Conservation (phyloP, 208 protist genomes). For the Leishmania arabica region DNA sequence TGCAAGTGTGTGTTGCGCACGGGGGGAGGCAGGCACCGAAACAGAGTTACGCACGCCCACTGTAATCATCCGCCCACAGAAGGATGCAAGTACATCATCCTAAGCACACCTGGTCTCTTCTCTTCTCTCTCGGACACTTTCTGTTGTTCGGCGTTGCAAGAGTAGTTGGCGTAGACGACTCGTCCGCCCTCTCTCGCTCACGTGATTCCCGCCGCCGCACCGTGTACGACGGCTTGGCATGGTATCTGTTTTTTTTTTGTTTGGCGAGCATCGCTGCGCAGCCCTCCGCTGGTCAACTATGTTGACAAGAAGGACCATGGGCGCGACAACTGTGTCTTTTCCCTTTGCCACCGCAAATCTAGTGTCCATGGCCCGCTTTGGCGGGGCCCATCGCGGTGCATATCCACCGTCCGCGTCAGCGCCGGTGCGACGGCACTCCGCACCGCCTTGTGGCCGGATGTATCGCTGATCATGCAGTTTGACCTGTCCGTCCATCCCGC, state of each 20-base stretch:
- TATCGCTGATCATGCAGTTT: not conserved
- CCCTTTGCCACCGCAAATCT: constrained; percentile 10
- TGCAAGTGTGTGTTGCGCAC: not conserved
- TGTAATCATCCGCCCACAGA: not conserved
- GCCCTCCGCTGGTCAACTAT: too few relatives aligned
- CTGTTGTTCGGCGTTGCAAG: constrained; percentile 10
- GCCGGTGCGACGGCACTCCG: not conserved
- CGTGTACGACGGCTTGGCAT: constrained; percentile 43
- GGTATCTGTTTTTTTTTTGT: not conserved
- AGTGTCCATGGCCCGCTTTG: constrained; percentile 36
- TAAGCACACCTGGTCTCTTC: not conserved
- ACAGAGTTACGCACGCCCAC: not conserved
- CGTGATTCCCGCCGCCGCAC: constrained; percentile 43
- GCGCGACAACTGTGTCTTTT: constrained; percentile 1
- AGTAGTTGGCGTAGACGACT: constrained; percentile 54
- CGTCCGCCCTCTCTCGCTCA: constrained; percentile 55
- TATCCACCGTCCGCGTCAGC: not conserved
- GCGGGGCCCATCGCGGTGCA: constrained; percentile 42
- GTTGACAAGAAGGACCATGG: too few relatives aligned
- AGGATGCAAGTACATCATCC: not conserved
- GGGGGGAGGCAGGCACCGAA: not conserved
- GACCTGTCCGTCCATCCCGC: constrained; percentile 25
- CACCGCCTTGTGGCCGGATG: not conserved
- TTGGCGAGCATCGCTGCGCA: not conserved
- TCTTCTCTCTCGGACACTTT: not conserved